Conservation (phyloP, 2,329 filamentous ascomycete species). For the Aspergillus neotritici region DNA sequence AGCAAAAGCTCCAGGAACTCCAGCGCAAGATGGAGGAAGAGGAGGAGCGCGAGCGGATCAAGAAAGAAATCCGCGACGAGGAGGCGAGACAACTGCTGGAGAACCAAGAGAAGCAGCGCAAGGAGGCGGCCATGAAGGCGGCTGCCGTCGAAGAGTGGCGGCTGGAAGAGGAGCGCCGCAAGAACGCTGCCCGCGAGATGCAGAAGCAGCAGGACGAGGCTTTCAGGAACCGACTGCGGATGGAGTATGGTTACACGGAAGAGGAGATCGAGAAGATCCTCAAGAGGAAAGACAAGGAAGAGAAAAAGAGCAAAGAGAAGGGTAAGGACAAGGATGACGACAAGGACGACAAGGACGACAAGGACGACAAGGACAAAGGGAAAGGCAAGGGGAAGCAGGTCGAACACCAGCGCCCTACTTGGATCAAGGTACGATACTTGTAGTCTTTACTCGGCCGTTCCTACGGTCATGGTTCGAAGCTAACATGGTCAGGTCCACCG, state of each 20-base stretch:
- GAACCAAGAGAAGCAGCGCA: constrained; percentile 26
- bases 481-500: constrained; percentile 36
- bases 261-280: constrained; percentile 40
- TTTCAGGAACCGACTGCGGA: constrained; percentile 33
- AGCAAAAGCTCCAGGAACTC: constrained; percentile 28
- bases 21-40: constrained; percentile 36
- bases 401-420: constrained; percentile 30
- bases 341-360: constrained; percentile 29
- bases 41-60: constrained; percentile 42
- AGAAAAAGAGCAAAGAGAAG: constrained; percentile 19
- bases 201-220: constrained; percentile 28
- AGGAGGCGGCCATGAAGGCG: constrained; percentile 32
- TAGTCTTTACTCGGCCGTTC: not conserved
- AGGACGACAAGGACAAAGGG: constrained; percentile 26
- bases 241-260: constrained; percentile 37
- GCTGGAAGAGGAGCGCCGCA: constrained; percentile 25
- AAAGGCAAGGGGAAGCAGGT: constrained; percentile 22
- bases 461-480: not conserved
- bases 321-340: constrained; percentile 34
- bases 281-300: constrained; percentile 33
- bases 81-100: constrained; percentile 38
- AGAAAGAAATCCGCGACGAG: constrained; percentile 37
- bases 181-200: constrained; percentile 28
- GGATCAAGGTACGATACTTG: constrained; percentile 37
- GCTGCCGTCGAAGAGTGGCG: constrained; percentile 40